Percentiles rank a stretch among this genome's conserved stretches.
phyloP scores from a whole-genome alignment of 768 basidiomycete genomes.

The Leccinum subtestaceum region DNA sequence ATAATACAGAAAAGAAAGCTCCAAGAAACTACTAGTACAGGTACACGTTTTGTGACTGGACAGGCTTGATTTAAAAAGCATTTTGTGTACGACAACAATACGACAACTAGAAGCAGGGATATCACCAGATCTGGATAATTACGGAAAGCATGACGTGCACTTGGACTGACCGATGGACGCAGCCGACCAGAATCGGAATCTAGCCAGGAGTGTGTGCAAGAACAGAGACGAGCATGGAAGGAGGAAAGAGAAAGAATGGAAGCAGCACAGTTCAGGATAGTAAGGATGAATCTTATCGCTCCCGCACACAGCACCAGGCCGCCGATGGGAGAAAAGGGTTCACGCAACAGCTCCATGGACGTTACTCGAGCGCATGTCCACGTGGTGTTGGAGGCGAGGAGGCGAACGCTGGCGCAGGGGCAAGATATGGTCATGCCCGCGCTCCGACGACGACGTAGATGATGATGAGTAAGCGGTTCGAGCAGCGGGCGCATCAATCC shows the following conservation, averaged over 20 bases:
- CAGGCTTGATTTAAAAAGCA: slow-evolving; percentile 6
- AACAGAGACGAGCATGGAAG: slow-evolving; percentile 10
- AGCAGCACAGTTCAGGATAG: slow-evolving; percentile 5
- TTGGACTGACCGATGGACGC: slow-evolving; percentile 1
- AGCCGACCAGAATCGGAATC: slow-evolving; percentile 16
- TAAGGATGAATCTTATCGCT: neutral
- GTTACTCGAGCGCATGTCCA: slow-evolving; percentile 31
- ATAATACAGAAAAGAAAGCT: slow-evolving; percentile 26
- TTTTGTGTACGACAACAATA: slow-evolving; percentile 27
- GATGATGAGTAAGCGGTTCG: slow-evolving; percentile 29
- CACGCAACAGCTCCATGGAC: slow-evolving; percentile 33
- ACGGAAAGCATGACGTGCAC: slow-evolving; percentile 14
- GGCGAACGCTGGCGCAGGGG: slow-evolving; percentile 34
- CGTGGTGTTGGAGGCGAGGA: slow-evolving; percentile 32
- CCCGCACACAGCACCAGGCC: slow-evolving; percentile 21
- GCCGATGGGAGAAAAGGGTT: slow-evolving; percentile 7
- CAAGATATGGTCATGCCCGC: slow-evolving; percentile 28
- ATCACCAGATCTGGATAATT: slow-evolving; percentile 18
- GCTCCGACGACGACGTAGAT: slow-evolving; percentile 30
- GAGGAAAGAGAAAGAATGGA: slow-evolving; percentile 9
- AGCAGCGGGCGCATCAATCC: slow-evolving; percentile 38
- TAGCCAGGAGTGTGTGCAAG: slow-evolving; percentile 25
- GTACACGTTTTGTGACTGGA: slow-evolving; percentile 21
- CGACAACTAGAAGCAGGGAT: slow-evolving; percentile 15
- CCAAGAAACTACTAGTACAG: slow-evolving; percentile 28